phyloP scores from a whole-genome alignment of 78 protist species.

The Blattamonas nauphoetae region DNA sequence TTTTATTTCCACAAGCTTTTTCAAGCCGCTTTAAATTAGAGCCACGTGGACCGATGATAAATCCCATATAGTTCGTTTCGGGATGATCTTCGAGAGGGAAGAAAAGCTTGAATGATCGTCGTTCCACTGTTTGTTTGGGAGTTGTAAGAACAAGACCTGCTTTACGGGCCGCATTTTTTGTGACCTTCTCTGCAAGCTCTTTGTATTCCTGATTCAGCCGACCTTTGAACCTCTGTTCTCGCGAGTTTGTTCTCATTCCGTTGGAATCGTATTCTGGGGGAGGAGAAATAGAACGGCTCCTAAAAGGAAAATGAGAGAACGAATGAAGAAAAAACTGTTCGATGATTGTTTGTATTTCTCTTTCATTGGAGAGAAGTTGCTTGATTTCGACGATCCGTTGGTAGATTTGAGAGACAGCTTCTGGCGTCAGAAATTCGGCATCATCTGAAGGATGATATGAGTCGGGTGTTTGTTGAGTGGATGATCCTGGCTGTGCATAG shows the following conservation, averaged over 20 bases:
- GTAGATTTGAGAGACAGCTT: too few relatives aligned
- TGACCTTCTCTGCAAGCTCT: background rate
- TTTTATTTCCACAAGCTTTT: background rate
- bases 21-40: background rate
- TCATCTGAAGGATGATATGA: too few relatives aligned
- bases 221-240: background rate
- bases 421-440: too few relatives aligned
- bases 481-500: too few relatives aligned
- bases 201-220: background rate
- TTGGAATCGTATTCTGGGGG: background rate
- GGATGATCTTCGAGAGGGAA: background rate
- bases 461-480: too few relatives aligned
- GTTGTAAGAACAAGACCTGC: background rate
- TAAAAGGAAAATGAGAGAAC: background rate
- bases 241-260: background rate
- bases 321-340: too few relatives aligned
- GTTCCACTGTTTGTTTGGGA: background rate
- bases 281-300: background rate
- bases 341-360: too few relatives aligned
- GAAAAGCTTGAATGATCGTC: background rate
- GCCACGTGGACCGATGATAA: background rate
- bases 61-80: background rate
- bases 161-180: background rate
- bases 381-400: too few relatives aligned
- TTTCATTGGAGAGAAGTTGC: too few relatives aligned